Conservation (phyloP, 768 basidiomycete genomes). For the Cystobasidium ongulense region DNA sequence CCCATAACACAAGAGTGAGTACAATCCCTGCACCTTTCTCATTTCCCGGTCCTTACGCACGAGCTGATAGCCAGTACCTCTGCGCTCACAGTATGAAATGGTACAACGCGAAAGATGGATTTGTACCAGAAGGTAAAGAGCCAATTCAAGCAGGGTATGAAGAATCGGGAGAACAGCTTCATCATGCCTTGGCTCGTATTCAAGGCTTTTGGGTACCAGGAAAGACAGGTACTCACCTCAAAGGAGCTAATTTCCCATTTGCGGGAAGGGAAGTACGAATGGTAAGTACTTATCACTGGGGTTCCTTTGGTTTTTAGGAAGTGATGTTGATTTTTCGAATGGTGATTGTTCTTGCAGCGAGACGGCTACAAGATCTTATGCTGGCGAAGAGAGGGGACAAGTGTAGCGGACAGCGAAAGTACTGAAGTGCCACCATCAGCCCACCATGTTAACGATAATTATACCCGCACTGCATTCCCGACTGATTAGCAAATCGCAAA, state of each 20-base stretch:
- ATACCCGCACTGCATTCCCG: not conserved
- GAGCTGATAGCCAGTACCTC: not conserved
- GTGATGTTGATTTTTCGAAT: not conserved
- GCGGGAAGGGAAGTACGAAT: not conserved
- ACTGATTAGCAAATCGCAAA: not conserved
- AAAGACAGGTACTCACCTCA: slow-evolving; percentile 14
- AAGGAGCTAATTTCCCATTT: slow-evolving; percentile 22
- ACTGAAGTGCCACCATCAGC: not conserved
- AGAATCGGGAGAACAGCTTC: slow-evolving; percentile 25
- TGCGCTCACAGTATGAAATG: slow-evolving; percentile 27
- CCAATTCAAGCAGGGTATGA: slow-evolving; percentile 27
- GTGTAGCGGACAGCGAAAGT: not conserved
- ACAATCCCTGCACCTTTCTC: not conserved
- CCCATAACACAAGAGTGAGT: slow-evolving; percentile 25
- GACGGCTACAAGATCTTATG: slow-evolving; percentile 21
- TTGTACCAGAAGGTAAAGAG: slow-evolving; percentile 10
- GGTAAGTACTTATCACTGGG: not conserved
- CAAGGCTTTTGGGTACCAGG: slow-evolving; percentile 26
- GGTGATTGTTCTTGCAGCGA: not conserved
- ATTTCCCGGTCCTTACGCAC: not conserved
- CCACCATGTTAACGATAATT: not conserved
- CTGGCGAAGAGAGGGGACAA: not conserved
- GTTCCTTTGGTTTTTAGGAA: not conserved
- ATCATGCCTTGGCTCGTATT: slow-evolving; percentile 15
- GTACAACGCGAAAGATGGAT: not conserved